Base-by-base conservation (phyloP, 257 asterid species). In the Primulina tabacum region DNA sequence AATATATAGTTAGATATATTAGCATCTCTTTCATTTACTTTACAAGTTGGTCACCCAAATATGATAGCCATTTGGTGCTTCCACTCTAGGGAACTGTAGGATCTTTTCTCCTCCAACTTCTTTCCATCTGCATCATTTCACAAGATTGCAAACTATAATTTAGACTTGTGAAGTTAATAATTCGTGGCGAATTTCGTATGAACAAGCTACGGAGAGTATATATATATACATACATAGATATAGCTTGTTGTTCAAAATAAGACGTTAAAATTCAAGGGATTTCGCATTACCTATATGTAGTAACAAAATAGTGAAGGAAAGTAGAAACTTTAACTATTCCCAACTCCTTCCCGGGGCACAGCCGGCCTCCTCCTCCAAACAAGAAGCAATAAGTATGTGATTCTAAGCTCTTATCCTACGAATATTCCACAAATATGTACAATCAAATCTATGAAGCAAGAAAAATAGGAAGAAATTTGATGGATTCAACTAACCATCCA, bases 311-410 rank as follows among this genome's bases (percentile, higher is more conserved):
- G 80, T 87, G 89, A 80, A 89, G 96, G 69, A 89, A 87, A 24
- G 70, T 20, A 2, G 95, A 78, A 59, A 87, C 64, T 8, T 56
- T 82, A 61, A 65, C 82, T 3, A 89, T 80, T 64, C 95, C 96
- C 20, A 89, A 68, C 75, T 89, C 96, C 60, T 89, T 89, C 53
- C 96, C 96, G 1, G 95, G 92, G 78, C 95, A 89, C 64, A 81
- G 21, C 14, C 96, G 33, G 47, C 60, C n/a, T 33, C 96, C 95
- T 66, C 86, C 87, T 58, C 95, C 95, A 69, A 87, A 86, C 30
- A 82, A 12, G 30, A 87, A 77, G 71, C 64, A 79, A 65, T 85
- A 75, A 6, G 74, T 79, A 40, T 84, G 90, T 21, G 78, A 53
- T 78, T 87, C 96, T 60, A 87, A 68, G 3, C 77, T 81, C 47